Conservation (phyloP, 2,329 filamentous ascomycete species). For the Cladosporium sphaerospermum region DNA sequence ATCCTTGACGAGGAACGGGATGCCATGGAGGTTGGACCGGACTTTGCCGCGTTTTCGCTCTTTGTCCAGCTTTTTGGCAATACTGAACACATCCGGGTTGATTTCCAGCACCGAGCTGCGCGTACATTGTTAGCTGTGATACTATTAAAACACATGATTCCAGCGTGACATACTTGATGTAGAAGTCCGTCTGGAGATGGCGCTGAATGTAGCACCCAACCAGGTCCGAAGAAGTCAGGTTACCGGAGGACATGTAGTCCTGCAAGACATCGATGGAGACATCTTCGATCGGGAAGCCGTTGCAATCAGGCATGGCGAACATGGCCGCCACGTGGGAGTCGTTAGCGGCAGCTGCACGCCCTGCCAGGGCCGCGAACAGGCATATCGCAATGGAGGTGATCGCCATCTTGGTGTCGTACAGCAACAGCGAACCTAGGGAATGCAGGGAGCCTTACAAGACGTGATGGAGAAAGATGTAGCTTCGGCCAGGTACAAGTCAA, state of each 20-base stretch:
- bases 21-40: slow-evolving; percentile 65
- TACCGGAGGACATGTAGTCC: slow-evolving; percentile 47
- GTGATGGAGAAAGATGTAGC: too few relatives aligned
- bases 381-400: too few relatives aligned
- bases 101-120: slow-evolving; percentile 50
- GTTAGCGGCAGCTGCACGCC: too few relatives aligned
- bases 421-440: too few relatives aligned
- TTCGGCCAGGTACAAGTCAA: too few relatives aligned
- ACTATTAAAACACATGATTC: not conserved
- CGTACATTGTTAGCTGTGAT: slow-evolving; percentile 4
- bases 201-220: slow-evolving; percentile 58
- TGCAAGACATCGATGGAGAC: slow-evolving; percentile 65
- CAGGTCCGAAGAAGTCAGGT: slow-evolving; percentile 53
- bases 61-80: slow-evolving; percentile 54
- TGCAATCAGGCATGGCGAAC: slow-evolving; percentile 54
- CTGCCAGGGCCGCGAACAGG: too few relatives aligned
- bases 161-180: slow-evolving; percentile 50
- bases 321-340: not conserved
- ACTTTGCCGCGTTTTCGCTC: slow-evolving; percentile 53
- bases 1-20: slow-evolving; percentile 71
- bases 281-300: slow-evolving; percentile 58
- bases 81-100: slow-evolving; percentile 60
- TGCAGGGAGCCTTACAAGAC: too few relatives aligned
- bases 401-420: too few relatives aligned
- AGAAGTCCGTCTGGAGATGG: slow-evolving; percentile 56